These are phyloP conservation scores for Epichloe gansuensis DNA, from an alignment of 2,329 filamentous ascomycete genomes.

Conservation along the genomic window DNA sequence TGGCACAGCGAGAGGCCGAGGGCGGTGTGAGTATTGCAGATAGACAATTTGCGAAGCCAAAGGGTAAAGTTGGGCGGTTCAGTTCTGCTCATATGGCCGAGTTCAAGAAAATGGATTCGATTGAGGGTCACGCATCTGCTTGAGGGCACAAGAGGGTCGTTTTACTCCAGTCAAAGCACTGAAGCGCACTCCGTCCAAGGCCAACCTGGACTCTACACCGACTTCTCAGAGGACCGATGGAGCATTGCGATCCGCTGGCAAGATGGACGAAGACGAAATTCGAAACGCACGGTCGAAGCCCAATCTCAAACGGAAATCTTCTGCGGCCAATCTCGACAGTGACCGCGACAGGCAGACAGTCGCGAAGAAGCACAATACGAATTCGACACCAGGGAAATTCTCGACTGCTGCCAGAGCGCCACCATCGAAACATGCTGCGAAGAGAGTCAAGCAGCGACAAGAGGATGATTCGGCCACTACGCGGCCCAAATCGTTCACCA, in stretches of 20 bases:
- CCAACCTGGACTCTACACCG: slow-evolving; percentile 26
- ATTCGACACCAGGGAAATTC: slow-evolving; percentile 10
- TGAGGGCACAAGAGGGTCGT: slow-evolving; percentile 47
- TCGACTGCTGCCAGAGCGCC: slow-evolving; percentile 3
- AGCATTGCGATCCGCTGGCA: slow-evolving; percentile 41
- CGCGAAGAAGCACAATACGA: slow-evolving; percentile 16
- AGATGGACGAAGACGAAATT: slow-evolving; percentile 55
- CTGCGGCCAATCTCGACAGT: slow-evolving; percentile 21
- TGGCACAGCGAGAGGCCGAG: slow-evolving; percentile 47
- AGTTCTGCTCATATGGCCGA: slow-evolving; percentile 77
- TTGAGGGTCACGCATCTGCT: slow-evolving; percentile 71
- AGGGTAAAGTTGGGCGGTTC: slow-evolving; percentile 65
- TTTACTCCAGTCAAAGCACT: slow-evolving; percentile 34
- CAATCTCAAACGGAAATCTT: slow-evolving; percentile 20
- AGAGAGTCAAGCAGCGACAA: slow-evolving; percentile 57
- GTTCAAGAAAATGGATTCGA: slow-evolving; percentile 98
- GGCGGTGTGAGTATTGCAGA: slow-evolving; percentile 25
- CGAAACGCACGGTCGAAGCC: slow-evolving; percentile 24
- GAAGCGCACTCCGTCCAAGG: slow-evolving; percentile 34
- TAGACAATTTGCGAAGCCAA: slow-evolving; percentile 70
- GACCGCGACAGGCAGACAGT: slow-evolving; percentile 1
- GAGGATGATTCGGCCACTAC: slow-evolving; percentile 58
- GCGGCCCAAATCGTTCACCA: slow-evolving; percentile 45
- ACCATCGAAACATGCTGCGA: slow-evolving; percentile 32
- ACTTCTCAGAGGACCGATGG: slow-evolving; percentile 22